Evolutionary conservation across 2,329 filamentous ascomycete genomes (phyloP).

Genomic region (Xenoacremonium recifei): DNA sequence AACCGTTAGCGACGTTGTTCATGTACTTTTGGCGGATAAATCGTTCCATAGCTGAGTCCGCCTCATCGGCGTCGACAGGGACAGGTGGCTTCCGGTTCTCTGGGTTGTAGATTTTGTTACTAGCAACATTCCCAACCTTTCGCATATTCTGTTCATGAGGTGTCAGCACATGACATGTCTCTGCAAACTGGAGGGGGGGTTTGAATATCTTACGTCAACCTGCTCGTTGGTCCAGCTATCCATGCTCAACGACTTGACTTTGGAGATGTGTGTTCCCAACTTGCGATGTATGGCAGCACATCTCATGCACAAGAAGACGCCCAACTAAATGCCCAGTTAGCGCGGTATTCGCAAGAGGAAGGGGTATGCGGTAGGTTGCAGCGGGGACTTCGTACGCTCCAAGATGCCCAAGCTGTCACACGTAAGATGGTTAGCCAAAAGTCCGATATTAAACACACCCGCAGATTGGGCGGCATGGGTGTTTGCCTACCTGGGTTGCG

Average conservation of each 20-base stretch:
- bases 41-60: conserved; percentile 89
- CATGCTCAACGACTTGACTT: conserved; percentile 98
- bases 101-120: conserved; percentile 89
- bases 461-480: not conserved
- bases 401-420: conserved; percentile 83
- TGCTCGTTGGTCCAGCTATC: conserved; percentile 96
- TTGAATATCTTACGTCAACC: conserved; percentile 70
- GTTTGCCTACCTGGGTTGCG: conserved; percentile 77
- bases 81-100: conserved; percentile 79
- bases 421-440: conserved; percentile 25
- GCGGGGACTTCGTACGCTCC: conserved; percentile 68
- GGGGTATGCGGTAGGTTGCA: conserved; percentile 3
- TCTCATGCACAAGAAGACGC: conserved; percentile 96
- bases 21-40: conserved; percentile 96
- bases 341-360: conserved; percentile 9
- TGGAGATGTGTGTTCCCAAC: conserved; percentile 94
- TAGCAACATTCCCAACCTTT: conserved; percentile 79
- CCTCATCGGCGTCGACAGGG: conserved; percentile 87
- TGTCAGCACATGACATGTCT: conserved; percentile 15
- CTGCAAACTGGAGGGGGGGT: not conserved
- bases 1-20: conserved; percentile 44
- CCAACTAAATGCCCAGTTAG: conserved; percentile 58
- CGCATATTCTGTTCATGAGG: conserved; percentile 78
- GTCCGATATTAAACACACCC: too few species aligned
- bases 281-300: conserved; percentile 95